phyloP scores from a whole-genome alignment of 2,329 filamentous ascomycete genomes.

The Plectosphaerella cucumerina region DNA sequence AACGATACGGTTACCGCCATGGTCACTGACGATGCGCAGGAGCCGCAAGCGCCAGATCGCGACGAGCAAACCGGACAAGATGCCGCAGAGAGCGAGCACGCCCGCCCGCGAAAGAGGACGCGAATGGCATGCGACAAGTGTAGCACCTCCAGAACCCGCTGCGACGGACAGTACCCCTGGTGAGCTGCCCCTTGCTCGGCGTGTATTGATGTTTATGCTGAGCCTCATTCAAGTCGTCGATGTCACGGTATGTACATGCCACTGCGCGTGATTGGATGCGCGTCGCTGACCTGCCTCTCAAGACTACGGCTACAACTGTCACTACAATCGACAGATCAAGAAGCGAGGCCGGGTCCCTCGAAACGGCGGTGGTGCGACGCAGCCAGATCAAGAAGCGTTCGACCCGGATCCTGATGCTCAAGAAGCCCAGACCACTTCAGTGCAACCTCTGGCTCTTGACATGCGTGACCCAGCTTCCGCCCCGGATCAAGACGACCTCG shows the following conservation, averaged over 20 bases:
- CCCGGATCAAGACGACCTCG: background rate
- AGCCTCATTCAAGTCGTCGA: conserved; percentile 23
- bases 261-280: background rate
- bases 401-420: background rate
- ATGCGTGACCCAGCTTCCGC: background rate
- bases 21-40: background rate
- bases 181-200: conserved; percentile 18
- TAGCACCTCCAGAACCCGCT: conserved; percentile 35
- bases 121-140: conserved; percentile 13
- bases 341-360: conserved; percentile 28
- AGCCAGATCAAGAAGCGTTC: background rate
- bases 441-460: background rate
- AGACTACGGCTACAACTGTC: conserved; percentile 33
- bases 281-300: background rate
- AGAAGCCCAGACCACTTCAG: background rate
- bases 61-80: background rate
- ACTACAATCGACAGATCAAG: conserved; percentile 31
- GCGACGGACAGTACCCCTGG: conserved; percentile 33
- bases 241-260: conserved; percentile 26
- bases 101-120: conserved; percentile 22
- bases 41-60: background rate
- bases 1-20: too few relatives aligned
- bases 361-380: conserved; percentile 1
- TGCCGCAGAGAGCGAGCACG: conserved; percentile 1
- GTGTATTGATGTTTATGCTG: background rate